These are phyloP conservation scores for Mortierella polycephala DNA, from an alignment of 371 early-diverging fungal genomes.

Conservation along the genomic window DNA sequence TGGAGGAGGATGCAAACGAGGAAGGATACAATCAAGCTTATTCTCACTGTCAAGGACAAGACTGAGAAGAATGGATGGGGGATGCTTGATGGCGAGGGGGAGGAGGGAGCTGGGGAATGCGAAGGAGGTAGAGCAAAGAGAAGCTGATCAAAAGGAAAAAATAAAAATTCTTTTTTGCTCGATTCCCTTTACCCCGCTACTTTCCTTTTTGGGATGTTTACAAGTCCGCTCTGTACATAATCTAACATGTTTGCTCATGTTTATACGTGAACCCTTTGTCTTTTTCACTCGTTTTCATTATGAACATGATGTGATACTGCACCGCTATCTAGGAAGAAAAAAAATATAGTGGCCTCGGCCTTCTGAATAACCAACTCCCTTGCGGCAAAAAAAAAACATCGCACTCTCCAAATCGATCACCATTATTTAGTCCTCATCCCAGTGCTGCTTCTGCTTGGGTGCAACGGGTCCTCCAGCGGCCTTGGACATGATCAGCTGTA, in stretches of 20 bases:
- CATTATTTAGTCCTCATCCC: conserved; percentile 86
- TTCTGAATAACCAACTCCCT: neutral
- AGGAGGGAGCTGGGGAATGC: neutral
- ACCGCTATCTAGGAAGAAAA: conserved; percentile 8
- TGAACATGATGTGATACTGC: neutral
- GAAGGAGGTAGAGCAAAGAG: conserved; percentile 7
- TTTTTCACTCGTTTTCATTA: neutral
- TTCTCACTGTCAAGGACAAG: conserved; percentile 5
- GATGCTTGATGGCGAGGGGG: neutral
- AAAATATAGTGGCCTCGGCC: neutral
- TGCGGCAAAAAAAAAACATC: neutral
- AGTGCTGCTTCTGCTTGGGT: conserved; percentile 87
- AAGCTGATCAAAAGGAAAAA: conserved; percentile 20
- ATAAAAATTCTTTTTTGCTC: conserved; percentile 21
- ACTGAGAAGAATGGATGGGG: conserved; percentile 4
- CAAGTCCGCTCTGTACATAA: neutral
- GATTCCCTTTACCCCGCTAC: conserved; percentile 4
- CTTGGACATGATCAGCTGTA: conserved; percentile 96
- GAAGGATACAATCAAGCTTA: too few species aligned
- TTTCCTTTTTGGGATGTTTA: conserved; percentile 10
- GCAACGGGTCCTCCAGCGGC: conserved; percentile 97
- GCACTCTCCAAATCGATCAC: neutral
- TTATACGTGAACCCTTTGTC: too few species aligned
- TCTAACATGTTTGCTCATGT: neutral
- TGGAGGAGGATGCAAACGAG: neutral